Base-by-base conservation (phyloP, 208 protist genomes). In the Trypanosomatidae sp. region DNA sequence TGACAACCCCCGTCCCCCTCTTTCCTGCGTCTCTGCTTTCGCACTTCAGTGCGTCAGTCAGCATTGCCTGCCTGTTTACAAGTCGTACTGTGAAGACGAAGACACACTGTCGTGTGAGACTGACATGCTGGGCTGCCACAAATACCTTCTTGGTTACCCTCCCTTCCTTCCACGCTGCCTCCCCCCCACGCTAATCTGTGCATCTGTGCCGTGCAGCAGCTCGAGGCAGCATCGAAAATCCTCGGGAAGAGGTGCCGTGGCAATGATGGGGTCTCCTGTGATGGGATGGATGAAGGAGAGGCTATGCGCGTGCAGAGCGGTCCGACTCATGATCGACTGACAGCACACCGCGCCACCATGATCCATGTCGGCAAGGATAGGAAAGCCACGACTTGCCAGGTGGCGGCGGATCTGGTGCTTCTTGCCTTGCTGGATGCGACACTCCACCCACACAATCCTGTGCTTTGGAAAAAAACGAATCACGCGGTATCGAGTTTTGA, bases 361-460 rank as follows among this genome's bases (percentile, higher is more conserved):
- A n/a, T 89, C 88, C 12, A 95, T 80, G 66, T 97, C 92, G 43
- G 85, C 87, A 13, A 94, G 68, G 58, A 97, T 85, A 0, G 92
- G 92, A 44, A 97, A 59, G 7, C 92, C 92, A 1, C 70, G 72
- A 10, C 85, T 73, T 10, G 92, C 88, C 6, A 97, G 77, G 70
- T 97, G 92, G 3, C 92, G 86, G 15, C 92, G 85, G 56, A 97
- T 85, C 66, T 97, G 92, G 66, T 97, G 92, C 74, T 94, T 93
- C 78, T 94, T 95, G 25, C 92, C 92, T 43, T 95, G 90, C 71
- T 91, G 82, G 56, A 97, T 87, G 7, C 85, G 81, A 64, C 90
- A 95, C 80, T 93, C 82, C 79, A 97, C 82, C 44, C 94, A 78
- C 44, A 83, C 90, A 2, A 91, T 58, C 10, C 90, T 82, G 13